Evolutionary conservation across 1,139 yeast species (phyloP), one percentile per base, ranked within the genome.

Genomic region (Geotrichum fermentans): DNA sequence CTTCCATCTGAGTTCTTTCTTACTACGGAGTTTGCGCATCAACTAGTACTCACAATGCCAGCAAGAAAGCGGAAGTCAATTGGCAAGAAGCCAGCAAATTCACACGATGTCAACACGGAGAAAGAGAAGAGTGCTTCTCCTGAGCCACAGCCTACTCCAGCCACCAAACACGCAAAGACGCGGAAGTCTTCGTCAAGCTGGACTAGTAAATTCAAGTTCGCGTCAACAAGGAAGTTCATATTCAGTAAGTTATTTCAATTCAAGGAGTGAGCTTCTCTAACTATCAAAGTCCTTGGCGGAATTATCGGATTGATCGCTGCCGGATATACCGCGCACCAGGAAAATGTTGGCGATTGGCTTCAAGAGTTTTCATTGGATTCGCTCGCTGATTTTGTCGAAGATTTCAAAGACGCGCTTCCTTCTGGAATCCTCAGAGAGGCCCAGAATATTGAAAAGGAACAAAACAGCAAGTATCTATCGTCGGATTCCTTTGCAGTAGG

Each of bases 401-500:
- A 68, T 50, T 59, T 58, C 57, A 52, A 60, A 34, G 70, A 64
- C 34, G 54, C 56, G 52, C 67, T 92, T 20, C 97, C 97, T 1
- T 68, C 73, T 0, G 74, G 84, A 0, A 63, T 90, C 14, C 78
- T 79, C 52, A 71, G 78, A 10, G 78, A 86, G 50, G 67, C 90
- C 28, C 69, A 73, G 20, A 89, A 82, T 54, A 67, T 79, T 34
- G 77, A 75, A 50, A 65, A 65, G 49, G 58, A 62, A 16, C 65
- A 59, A 17, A 32, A 52, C 61, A 36, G 60, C 2, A 43, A 42
- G 29, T 30, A 17, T 14, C 35, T 33, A 6, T 38, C 47, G 13
- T 38, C 51, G 7, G 41, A 42, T 20, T 35, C 50, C 3, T 92
- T 92, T 68, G 87, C 94, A 0, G 95, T 89, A 21, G 98, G 98